These are phyloP conservation scores for Colletotrichum gloeosporioides DNA, from an alignment of 2,329 filamentous ascomycete species.

Conservation along the genomic window DNA sequence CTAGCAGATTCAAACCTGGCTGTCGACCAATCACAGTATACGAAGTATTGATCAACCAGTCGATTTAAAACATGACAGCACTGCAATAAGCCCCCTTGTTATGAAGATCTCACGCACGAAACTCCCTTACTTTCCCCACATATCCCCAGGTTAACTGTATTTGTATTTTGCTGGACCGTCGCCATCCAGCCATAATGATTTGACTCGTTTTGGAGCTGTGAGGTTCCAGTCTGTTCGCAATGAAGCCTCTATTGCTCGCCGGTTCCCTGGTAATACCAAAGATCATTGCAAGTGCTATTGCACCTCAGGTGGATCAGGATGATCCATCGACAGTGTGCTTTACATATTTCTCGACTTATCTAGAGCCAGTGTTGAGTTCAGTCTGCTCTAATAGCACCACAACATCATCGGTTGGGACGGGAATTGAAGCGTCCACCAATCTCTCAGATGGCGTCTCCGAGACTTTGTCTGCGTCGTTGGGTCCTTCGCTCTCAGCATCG, in stretches of 20 bases:
- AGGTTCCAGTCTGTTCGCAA: background rate
- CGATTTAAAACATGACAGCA: background rate
- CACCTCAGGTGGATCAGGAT: background rate
- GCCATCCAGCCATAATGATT: background rate
- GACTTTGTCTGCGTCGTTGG: background rate
- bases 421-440: background rate
- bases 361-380: background rate
- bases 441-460: background rate
- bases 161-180: background rate
- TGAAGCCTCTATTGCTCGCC: background rate
- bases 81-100: background rate
- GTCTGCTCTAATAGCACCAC: background rate
- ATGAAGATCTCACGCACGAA: background rate
- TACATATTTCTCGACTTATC: background rate
- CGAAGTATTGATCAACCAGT: background rate
- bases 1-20: background rate
- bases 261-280: background rate
- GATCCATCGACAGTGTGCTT: background rate
- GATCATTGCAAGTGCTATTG: background rate
- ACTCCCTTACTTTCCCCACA: background rate
- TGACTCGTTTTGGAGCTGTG: accelerated
- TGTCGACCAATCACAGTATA: background rate
- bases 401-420: background rate
- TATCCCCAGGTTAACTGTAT: background rate
- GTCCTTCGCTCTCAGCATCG: background rate